phyloP scores from a whole-genome alignment of 108 stramenopile species.

The Poteriospumella lacustris region DNA sequence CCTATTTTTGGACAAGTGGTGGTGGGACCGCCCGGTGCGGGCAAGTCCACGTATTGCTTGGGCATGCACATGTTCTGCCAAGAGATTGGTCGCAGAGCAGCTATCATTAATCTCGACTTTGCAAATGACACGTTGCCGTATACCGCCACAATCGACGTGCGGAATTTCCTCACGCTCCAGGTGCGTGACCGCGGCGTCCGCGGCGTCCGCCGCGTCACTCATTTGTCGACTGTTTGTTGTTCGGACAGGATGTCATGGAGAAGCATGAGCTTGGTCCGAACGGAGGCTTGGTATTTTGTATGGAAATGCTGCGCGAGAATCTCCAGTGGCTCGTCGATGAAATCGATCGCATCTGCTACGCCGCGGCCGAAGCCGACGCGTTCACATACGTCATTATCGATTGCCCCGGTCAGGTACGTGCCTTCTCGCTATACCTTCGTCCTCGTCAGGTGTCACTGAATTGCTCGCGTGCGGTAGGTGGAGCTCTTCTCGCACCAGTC shows the following conservation, averaged over 20 bases:
- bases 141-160: slow-evolving; percentile 37
- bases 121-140: slow-evolving; percentile 75
- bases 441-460: neutral
- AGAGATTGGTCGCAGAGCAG: slow-evolving; percentile 70
- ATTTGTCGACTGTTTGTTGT: slow-evolving; percentile 53
- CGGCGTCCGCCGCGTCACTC: neutral
- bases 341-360: no score
- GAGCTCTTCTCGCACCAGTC: slow-evolving; percentile 86
- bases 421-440: neutral
- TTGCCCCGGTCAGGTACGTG: slow-evolving; percentile 79
- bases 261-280: slow-evolving; percentile 86
- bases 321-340: slow-evolving; percentile 53
- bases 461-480: slow-evolving; percentile 41
- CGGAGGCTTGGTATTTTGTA: slow-evolving; percentile 86
- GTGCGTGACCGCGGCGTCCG: slow-evolving; percentile 11
- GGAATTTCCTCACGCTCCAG: slow-evolving; percentile 44
- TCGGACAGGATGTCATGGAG: slow-evolving; percentile 81
- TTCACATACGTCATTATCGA: slow-evolving; percentile 79
- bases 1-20: slow-evolving; percentile 82
- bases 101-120: slow-evolving; percentile 93
- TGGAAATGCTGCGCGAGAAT: slow-evolving; percentile 78
- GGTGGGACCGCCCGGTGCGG: slow-evolving; percentile 88
- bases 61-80: slow-evolving; percentile 90
- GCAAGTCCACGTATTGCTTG: slow-evolving; percentile 89
- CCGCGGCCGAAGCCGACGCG: slow-evolving; percentile 18